Percentiles rank a stretch among this genome's conserved stretches.
Evolutionary conservation across 345 rosid species (phyloP).

Genomic region (Erysimum cheiranthoides): DNA sequence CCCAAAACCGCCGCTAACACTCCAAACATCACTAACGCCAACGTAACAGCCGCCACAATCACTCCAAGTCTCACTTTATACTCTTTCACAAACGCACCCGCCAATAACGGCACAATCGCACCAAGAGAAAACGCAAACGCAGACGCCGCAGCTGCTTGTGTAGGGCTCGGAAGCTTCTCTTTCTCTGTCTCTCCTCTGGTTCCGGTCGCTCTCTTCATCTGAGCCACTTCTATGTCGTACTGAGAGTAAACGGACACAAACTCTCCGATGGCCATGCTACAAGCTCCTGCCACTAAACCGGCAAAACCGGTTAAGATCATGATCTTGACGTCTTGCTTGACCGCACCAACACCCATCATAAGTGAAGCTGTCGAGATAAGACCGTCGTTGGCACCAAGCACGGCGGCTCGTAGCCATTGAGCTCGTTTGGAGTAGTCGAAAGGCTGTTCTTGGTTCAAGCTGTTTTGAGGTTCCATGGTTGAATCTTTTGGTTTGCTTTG

Average conservation of each 20-base stretch:
- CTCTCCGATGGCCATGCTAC: constrained; percentile 96
- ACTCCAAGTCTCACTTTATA: constrained; percentile 62
- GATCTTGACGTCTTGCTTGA: constrained; percentile 64
- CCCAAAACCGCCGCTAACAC: constrained; percentile 80
- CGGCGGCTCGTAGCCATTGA: constrained; percentile 93
- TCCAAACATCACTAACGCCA: constrained; percentile 68
- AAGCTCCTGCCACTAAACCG: constrained; percentile 89
- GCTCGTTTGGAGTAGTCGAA: constrained; percentile 79
- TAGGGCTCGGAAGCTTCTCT: constrained; percentile 66
- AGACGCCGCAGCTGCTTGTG: constrained; percentile 83
- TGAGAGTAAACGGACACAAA: constrained; percentile 89
- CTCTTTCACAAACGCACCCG: constrained; percentile 71
- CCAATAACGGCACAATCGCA: constrained; percentile 77
- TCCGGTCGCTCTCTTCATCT: constrained; percentile 54
- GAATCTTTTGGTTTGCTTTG: constrained; percentile 37
- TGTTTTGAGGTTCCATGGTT: constrained; percentile 46
- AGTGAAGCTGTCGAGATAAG: constrained; percentile 80
- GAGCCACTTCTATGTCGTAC: constrained; percentile 77
- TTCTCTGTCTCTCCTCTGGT: constrained; percentile 29
- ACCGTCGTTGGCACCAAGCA: constrained; percentile 90
- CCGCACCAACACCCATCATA: constrained; percentile 92
- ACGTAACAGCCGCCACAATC: constrained; percentile 59
- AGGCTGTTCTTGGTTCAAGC: constrained; percentile 31
- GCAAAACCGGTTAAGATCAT: constrained; percentile 90
- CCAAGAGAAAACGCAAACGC: constrained; percentile 79